Conservation (phyloP, 2,329 filamentous ascomycete species). For the Cordyceps pruinosa region DNA sequence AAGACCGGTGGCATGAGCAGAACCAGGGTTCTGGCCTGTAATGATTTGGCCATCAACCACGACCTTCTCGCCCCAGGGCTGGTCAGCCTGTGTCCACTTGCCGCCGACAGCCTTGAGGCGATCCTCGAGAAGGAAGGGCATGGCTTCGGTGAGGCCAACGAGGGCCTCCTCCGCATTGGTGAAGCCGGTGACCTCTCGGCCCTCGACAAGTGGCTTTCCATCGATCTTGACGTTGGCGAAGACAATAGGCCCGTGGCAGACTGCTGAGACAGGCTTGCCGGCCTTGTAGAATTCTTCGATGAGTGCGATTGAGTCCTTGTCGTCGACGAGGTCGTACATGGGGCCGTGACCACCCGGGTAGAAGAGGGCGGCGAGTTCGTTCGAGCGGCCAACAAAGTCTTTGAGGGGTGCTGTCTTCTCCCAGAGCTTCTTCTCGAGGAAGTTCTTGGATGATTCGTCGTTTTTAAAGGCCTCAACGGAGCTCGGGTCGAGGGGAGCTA, state of each 20-base stretch:
- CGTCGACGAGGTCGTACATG: slow-evolving; percentile 59
- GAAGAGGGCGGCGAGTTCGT: slow-evolving; percentile 57
- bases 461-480: slow-evolving; percentile 49
- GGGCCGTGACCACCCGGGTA: slow-evolving; percentile 54
- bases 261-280: slow-evolving; percentile 57
- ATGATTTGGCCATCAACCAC: slow-evolving; percentile 46
- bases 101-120: slow-evolving; percentile 46
- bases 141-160: slow-evolving; percentile 39
- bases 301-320: slow-evolving; percentile 50
- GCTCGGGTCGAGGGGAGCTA: slow-evolving; percentile 52
- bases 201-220: slow-evolving; percentile 48
- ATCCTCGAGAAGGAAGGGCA: slow-evolving; percentile 55
- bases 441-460: slow-evolving; percentile 46
- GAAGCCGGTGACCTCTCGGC: slow-evolving; percentile 55
- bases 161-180: slow-evolving; percentile 50
- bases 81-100: slow-evolving; percentile 47
- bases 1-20: slow-evolving; percentile 44
- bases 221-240: slow-evolving; percentile 50
- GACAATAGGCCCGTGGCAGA: slow-evolving; percentile 63
- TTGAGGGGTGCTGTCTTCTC: slow-evolving; percentile 54
- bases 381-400: slow-evolving; percentile 46
- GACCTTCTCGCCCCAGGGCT: slow-evolving; percentile 43
- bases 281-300: slow-evolving; percentile 55
- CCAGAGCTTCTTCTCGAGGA: slow-evolving; percentile 55
- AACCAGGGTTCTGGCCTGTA: slow-evolving; percentile 52